phyloP scores from a whole-genome alignment of 2,329 filamentous ascomycete species.

The Neonectria sp. region DNA sequence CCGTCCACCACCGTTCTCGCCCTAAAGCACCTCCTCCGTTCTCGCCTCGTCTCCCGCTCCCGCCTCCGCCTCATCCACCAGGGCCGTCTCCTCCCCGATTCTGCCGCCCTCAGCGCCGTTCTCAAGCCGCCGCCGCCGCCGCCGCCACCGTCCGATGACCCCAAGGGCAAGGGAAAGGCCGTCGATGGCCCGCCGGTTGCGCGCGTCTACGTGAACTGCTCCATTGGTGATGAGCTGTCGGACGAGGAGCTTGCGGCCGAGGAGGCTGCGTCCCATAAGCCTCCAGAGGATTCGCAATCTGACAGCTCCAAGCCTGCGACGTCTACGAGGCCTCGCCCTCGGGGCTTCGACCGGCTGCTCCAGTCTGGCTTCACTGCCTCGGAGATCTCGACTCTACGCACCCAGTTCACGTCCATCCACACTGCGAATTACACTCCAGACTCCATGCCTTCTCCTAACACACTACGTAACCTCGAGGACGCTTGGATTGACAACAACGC shows the following conservation, averaged over 20 bases:
- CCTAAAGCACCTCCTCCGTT: conserved; percentile 87
- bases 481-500: conserved; percentile 86
- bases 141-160: conserved; percentile 57
- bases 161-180: conserved; percentile 72
- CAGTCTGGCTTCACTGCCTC: conserved; percentile 84
- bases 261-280: conserved; percentile 61
- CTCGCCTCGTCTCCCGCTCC: conserved; percentile 76
- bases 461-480: conserved; percentile 86
- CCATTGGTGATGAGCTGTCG: conserved; percentile 83
- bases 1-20: conserved; percentile 79
- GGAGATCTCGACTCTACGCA: conserved; percentile 87
- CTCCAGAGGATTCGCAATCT: conserved; percentile 64
- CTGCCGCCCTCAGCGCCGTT: conserved; percentile 75
- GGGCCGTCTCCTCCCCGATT: conserved; percentile 87
- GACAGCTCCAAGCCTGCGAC: conserved; percentile 51
- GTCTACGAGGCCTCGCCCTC: conserved; percentile 56
- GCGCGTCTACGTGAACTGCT: conserved; percentile 93
- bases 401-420: conserved; percentile 91
- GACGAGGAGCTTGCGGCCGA: conserved; percentile 79
- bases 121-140: conserved; percentile 76
- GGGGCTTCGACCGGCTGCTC: conserved; percentile 91
- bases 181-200: conserved; percentile 66
- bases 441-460: conserved; percentile 85
- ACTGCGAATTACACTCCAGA: conserved; percentile 87
- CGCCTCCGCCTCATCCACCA: conserved; percentile 92